A percentile compares a stretch with the other conserved stretches of the same genome.
These are phyloP conservation scores for Vaccinium corymbosum DNA, from an alignment of 148 eudicot species.

Conservation along the genomic window DNA sequence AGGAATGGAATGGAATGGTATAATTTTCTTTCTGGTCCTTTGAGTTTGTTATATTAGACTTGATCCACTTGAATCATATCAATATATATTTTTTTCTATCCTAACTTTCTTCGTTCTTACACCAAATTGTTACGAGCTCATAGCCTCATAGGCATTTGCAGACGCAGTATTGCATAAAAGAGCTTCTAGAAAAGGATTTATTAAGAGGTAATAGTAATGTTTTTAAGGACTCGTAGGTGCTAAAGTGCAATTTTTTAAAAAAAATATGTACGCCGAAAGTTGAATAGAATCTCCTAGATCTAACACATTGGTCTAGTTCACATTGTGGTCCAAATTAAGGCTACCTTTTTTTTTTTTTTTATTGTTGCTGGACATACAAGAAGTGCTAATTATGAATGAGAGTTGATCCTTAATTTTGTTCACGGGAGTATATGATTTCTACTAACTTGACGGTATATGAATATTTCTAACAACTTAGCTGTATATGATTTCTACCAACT, in stretches of 20 bases:
- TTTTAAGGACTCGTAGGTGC: background rate
- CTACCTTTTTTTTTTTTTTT: too few species aligned
- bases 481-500: too few species aligned
- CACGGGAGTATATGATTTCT: too few species aligned
- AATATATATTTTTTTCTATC: too few species aligned
- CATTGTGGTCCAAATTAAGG: too few species aligned
- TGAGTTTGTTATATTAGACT: conserved; percentile 18
- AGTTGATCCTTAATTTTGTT: too few species aligned
- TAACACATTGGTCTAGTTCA: too few species aligned
- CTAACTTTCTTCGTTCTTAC: background rate
- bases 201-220: background rate
- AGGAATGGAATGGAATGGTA: background rate
- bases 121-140: too few species aligned
- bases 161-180: background rate
- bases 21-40: background rate
- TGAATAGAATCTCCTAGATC: background rate
- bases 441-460: too few species aligned
- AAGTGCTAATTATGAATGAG: too few species aligned
- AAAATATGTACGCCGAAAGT: background rate
- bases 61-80: conserved; percentile 14
- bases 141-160: background rate
- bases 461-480: too few species aligned
- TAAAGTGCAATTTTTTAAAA: background rate
- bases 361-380: too few species aligned
- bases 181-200: background rate